A percentile compares a stretch with the other conserved stretches of the same genome.
These are phyloP conservation scores for Chlamydomonas incerta DNA, from an alignment of 139 green algal genomes.

Conservation along the genomic window DNA sequence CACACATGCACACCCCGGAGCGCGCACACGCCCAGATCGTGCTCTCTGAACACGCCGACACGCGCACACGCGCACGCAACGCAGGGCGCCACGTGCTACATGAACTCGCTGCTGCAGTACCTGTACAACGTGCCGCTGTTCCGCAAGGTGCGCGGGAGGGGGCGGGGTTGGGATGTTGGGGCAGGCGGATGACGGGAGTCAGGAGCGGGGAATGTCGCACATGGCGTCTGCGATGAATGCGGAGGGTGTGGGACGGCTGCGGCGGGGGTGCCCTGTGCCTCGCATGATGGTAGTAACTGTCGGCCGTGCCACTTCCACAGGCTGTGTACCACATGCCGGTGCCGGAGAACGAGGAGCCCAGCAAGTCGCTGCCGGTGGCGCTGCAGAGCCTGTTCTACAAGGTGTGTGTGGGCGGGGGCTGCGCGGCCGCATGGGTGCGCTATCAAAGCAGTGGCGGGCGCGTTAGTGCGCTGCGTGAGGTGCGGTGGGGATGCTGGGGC, in stretches of 20 bases:
- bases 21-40: too few species aligned
- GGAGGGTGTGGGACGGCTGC: too few species aligned
- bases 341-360: conserved; percentile 77
- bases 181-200: not conserved
- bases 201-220: not conserved
- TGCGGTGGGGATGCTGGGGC: too few species aligned
- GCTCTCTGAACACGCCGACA: too few species aligned
- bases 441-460: too few species aligned
- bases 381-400: conserved; percentile 98
- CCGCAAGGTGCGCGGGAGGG: conserved; percentile 68
- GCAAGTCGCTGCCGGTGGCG: conserved; percentile 90
- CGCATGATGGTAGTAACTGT: too few species aligned
- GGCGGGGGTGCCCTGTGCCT: too few species aligned
- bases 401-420: conserved; percentile 34
- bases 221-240: too few species aligned
- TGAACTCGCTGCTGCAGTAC: conserved; percentile 99
- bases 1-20: too few species aligned
- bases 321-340: conserved; percentile 98
- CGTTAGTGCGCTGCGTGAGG: too few species aligned
- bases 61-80: too few species aligned
- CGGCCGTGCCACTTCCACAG: conserved; percentile 42
- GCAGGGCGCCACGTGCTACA: conserved; percentile 97
- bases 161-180: not conserved
- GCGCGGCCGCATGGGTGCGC: too few species aligned
- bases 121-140: conserved; percentile 96